Evolutionary conservation across 179 eudicot species (phyloP), one percentile per base, ranked within the genome.

Genomic region (Spergularia azorica): DNA sequence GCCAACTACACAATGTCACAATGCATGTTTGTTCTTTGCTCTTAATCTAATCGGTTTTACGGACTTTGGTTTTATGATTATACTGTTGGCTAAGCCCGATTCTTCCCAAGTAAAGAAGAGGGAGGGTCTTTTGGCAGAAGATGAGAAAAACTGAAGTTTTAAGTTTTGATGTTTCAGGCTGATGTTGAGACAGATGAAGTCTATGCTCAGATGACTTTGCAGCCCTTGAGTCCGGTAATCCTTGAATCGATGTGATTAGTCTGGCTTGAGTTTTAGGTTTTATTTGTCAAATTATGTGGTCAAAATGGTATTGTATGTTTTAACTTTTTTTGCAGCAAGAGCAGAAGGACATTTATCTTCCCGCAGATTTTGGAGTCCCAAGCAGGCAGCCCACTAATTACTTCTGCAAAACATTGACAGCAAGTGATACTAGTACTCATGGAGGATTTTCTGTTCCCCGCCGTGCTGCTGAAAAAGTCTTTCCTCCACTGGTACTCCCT

Each of bases 1-100:
- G 98, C 77, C 98, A 94, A 86, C 98, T 94, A 80, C 98, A 92
- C 81, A 89, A 92, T 79, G 96, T 94, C 76, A 92, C 90, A 36
- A 94, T 94, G 97, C 98, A 94, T 84, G 98, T 94, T 81, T 86
- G 92, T 79, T 60, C 67, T 56, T 48, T 76, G 54, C 74, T 64
- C 81, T 67, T 82, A 38, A 74, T 74, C 78, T 69, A 54, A 20
- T 54, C 57, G 66, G 63, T 69, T 4, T 60, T 43, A 43, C 52
- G 2, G 9, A 5, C 3, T 67, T 52, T 32, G 21, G 9, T 64
- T 6, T 62, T 26, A 12, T 21, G 43, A n/a, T 61, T 59, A 51
- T 41, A n/a, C 8, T 70, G 3, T 20, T 26, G 32, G 32, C 60
- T 20, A 12, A 13, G 17, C 17, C 14, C 1, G 62, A 51, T 26